Evolutionary conservation across 306 rosid genomes (phyloP).

Genomic region (Cucumis sativus): Cucumber_9930_V3 NC_026655.2:1585001-1585500

Average conservation of each 20-base stretch:
- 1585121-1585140: conserved; percentile 7
- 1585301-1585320: neutral
- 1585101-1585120: conserved; percentile 27
- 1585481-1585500: neutral
- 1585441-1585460: neutral
- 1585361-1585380: neutral
- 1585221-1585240: conserved; percentile 42
- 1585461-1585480: neutral
- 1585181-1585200: conserved; percentile 15
- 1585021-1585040: conserved; percentile 68
- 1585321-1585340: conserved; percentile 1
- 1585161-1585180: neutral
- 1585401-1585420: neutral
- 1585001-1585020: conserved; percentile 66
- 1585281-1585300: neutral
- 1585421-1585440: neutral
- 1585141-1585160: conserved; percentile 2
- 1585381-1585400: neutral
- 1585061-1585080: conserved; percentile 35
- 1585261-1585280: neutral
- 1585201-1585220: conserved; percentile 30
- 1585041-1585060: conserved; percentile 18
- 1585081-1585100: neutral
- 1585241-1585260: neutral
- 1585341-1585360: neutral